Conservation (phyloP, 1,284 basidiomycete species). For the Malassezia nana region DNA sequence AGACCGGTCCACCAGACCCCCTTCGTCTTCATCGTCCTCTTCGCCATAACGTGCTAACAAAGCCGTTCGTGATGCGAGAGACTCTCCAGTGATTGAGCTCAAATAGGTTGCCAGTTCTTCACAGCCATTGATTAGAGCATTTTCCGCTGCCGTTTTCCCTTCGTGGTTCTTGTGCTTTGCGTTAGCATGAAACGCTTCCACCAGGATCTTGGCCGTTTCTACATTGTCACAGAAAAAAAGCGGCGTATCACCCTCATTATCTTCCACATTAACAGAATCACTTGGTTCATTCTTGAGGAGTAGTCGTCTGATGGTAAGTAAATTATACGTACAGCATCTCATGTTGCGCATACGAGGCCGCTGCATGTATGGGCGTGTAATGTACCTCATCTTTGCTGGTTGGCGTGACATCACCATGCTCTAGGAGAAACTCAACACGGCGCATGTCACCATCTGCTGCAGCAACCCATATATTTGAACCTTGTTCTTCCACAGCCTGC, state of each 20-base stretch:
- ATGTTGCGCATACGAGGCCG: constrained; percentile 40
- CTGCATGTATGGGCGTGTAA: constrained; percentile 45
- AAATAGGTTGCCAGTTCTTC: constrained; percentile 33
- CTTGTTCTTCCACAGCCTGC: not conserved
- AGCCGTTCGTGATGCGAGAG: not conserved
- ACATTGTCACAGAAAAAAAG: constrained; percentile 43
- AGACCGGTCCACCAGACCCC: not conserved
- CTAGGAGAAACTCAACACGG: constrained; percentile 33
- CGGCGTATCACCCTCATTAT: constrained; percentile 42
- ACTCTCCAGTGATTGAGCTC: constrained; percentile 28
- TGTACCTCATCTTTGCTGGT: constrained; percentile 30
- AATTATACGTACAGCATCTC: constrained; percentile 23
- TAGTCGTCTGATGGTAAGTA: constrained; percentile 15
- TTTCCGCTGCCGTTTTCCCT: constrained; percentile 32
- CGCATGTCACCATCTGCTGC: constrained; percentile 42
- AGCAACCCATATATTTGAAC: constrained; percentile 45
- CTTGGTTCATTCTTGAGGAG: constrained; percentile 24
- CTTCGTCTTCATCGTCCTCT: constrained; percentile 18
- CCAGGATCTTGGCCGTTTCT: constrained; percentile 27
- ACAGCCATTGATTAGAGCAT: constrained; percentile 32
- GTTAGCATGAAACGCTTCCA: constrained; percentile 39
- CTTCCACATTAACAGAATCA: constrained; percentile 28
- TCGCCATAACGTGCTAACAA: constrained; percentile 10
- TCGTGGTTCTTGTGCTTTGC: constrained; percentile 30
- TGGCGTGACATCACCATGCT: constrained; percentile 28